A percentile compares a stretch with the other conserved stretches of the same genome.
Evolutionary conservation across 1,139 yeast genomes (phyloP).

Genomic region (Magnusiomyces clavatus): DNA sequence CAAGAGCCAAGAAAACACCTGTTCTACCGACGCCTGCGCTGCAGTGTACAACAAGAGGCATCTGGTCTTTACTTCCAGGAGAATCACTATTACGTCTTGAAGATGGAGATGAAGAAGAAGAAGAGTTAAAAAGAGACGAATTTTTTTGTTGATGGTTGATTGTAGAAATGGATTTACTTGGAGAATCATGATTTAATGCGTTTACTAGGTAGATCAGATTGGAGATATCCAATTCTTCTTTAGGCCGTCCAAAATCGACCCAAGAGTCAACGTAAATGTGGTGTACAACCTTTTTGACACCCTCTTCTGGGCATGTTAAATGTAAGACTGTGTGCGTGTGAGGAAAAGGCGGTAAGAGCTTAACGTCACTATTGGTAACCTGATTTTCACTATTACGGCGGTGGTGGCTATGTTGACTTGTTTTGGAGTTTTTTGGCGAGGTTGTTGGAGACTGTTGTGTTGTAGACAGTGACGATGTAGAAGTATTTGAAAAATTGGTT

Average conservation of each 20-base stretch:
- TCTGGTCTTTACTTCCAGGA: not conserved
- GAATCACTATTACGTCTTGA: not conserved
- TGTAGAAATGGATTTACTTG: no score
- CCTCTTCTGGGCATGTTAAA: constrained; percentile 5
- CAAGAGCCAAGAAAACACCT: constrained; percentile 68
- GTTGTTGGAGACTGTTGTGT: not conserved
- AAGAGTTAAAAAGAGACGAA: no score
- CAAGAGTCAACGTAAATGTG: constrained; percentile 51
- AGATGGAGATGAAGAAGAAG: not conserved
- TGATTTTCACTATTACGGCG: not conserved
- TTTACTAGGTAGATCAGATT: constrained; percentile 30
- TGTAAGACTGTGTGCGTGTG: constrained; percentile 3
- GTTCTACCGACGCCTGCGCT: constrained; percentile 85
- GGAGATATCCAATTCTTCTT: constrained; percentile 31
- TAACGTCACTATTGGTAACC: not conserved
- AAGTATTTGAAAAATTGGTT: not conserved
- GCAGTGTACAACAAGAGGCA: constrained; percentile 54
- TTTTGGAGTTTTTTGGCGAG: not conserved
- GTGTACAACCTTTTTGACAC: constrained; percentile 29
- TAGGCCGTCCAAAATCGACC: constrained; percentile 25
- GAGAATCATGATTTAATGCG: constrained; percentile 11
- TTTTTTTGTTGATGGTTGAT: not conserved
- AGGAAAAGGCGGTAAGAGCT: constrained; percentile 1
- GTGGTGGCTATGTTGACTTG: not conserved
- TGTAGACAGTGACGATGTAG: not conserved